Evolutionary conservation across 2,329 filamentous ascomycete species (phyloP).

Genomic region (Pseudocercospora macadamiae): DNA sequence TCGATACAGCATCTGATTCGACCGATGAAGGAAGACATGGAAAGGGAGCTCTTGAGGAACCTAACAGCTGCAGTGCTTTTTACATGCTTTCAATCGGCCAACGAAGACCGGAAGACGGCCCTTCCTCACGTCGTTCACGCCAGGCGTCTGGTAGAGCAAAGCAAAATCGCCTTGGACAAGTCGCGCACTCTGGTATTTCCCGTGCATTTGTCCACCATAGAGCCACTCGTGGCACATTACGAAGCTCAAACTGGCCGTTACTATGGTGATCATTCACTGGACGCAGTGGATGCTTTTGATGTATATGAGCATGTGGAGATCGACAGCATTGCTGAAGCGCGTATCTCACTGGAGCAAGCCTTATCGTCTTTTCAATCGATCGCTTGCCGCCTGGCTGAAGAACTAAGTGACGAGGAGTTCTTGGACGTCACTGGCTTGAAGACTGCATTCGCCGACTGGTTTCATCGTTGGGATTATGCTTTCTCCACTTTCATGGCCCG

Average conservation of each 20-base stretch:
- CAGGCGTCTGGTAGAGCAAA: background rate
- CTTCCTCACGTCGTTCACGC: constrained; percentile 5
- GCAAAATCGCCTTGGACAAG: background rate
- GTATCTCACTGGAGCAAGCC: background rate
- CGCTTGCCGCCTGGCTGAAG: background rate
- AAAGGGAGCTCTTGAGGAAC: background rate
- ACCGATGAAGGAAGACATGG: background rate
- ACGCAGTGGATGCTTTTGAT: background rate
- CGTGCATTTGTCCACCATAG: background rate
- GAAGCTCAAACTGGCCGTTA: constrained; percentile 1
- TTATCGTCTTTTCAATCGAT: background rate
- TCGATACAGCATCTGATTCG: constrained; percentile 9
- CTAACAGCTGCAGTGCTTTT: constrained; percentile 13
- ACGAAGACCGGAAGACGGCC: background rate
- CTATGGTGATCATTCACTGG: background rate
- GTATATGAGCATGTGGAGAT: background rate
- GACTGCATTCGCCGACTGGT: background rate
- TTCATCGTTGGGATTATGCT: background rate
- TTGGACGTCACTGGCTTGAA: background rate
- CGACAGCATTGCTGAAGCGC: background rate
- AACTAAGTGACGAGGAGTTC: background rate
- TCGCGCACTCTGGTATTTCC: background rate
- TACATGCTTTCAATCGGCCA: constrained; percentile 6
- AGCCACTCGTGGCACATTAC: constrained; percentile 5
- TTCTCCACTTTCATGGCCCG: background rate